These are phyloP conservation scores for Reticulascus tulasneorum DNA, from an alignment of 2,329 filamentous ascomycete species.

Conservation along the genomic window DNA sequence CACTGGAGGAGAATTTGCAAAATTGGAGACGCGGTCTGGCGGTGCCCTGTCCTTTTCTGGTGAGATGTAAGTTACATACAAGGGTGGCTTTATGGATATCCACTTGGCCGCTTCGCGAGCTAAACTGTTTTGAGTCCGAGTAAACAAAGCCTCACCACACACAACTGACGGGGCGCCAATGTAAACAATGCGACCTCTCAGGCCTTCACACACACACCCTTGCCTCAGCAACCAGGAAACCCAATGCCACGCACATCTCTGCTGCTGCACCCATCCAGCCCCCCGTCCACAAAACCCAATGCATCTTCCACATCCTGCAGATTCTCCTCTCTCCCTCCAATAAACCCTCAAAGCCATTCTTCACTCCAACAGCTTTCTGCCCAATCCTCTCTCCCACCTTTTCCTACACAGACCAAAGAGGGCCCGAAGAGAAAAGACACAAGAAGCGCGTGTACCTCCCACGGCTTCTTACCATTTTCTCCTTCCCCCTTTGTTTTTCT, in stretches of 20 bases:
- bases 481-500: slow-evolving; percentile 50
- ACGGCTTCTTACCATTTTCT: slow-evolving; percentile 26
- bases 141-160: slow-evolving; percentile 4
- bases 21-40: no score
- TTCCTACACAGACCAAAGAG: slow-evolving; percentile 15
- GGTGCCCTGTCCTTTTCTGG: no score
- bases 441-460: slow-evolving; percentile 15
- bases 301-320: slow-evolving; percentile 14
- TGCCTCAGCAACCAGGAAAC: slow-evolving; percentile 15
- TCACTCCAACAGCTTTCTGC: slow-evolving; percentile 6
- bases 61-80: no score
- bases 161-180: no score
- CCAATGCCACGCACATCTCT: background rate
- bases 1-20: no score
- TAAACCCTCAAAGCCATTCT: slow-evolving; percentile 14
- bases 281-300: slow-evolving; percentile 19
- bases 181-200: no score
- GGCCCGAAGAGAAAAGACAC: slow-evolving; percentile 15
- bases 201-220: slow-evolving; percentile 10
- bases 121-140: slow-evolving; percentile 1
- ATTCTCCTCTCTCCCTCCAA: slow-evolving; percentile 14
- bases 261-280: slow-evolving; percentile 11
- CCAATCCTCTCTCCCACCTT: slow-evolving; percentile 8
- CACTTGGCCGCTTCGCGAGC: no score
- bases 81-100: no score